A percentile compares a stretch with the other conserved stretches of the same genome.
These are phyloP conservation scores for Diutina catenulata DNA, from an alignment of 1,139 yeast genomes.

Conservation along the genomic window DNA sequence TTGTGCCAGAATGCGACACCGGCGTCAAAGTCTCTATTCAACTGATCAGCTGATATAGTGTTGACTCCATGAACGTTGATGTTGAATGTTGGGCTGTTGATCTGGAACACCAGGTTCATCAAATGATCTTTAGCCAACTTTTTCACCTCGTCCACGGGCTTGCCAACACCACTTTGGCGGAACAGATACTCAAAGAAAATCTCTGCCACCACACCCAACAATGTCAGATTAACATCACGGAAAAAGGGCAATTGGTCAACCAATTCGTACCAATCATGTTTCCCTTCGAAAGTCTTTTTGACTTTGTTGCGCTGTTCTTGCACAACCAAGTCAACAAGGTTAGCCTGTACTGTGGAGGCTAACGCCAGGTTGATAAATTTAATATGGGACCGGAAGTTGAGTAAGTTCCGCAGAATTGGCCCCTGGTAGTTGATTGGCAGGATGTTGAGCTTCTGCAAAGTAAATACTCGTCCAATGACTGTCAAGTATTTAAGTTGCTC, in stretches of 20 bases:
- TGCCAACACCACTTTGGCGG: conserved; percentile 16
- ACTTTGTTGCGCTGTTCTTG: conserved; percentile 35
- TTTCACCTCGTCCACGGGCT: conserved; percentile 13
- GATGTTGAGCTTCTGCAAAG: conserved; percentile 38
- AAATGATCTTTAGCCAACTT: conserved; percentile 24
- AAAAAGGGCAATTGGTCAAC: conserved; percentile 53
- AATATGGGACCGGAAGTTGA: conserved; percentile 57
- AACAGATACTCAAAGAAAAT: conserved; percentile 29
- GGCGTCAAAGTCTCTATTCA: conserved; percentile 27
- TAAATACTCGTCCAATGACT: conserved; percentile 46
- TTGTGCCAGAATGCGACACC: conserved; percentile 29
- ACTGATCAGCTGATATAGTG: conserved; percentile 24
- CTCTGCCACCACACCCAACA: conserved; percentile 33
- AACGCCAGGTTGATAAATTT: conserved; percentile 39
- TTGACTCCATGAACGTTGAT: conserved; percentile 33
- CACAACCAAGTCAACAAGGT: conserved; percentile 39
- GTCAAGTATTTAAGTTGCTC: conserved; percentile 26
- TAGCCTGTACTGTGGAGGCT: conserved; percentile 44
- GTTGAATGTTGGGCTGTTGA: conserved; percentile 26
- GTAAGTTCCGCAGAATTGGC: conserved; percentile 52
- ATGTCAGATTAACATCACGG: conserved; percentile 29
- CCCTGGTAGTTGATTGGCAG: conserved; percentile 58
- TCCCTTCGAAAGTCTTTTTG: conserved; percentile 24
- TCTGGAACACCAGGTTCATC: conserved; percentile 27
- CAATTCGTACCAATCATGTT: conserved; percentile 46